Percentiles rank a stretch among this genome's conserved stretches.
phyloP scores from a whole-genome alignment of 306 rosid genomes.

The Gynostemma pentaphyllum region DNA sequence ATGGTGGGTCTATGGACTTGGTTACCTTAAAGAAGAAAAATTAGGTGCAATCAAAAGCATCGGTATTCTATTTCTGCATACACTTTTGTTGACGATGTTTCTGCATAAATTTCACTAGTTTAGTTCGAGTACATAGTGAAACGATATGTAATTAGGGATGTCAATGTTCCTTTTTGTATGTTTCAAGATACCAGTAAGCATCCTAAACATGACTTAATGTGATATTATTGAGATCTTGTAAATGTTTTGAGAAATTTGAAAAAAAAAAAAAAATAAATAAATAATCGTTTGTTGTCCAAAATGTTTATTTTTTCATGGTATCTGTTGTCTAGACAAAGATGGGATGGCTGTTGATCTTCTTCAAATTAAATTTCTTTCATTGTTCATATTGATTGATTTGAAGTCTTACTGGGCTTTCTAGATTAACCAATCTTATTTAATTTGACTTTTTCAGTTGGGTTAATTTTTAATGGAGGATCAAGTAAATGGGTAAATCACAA shows the following conservation, averaged over 20 bases:
- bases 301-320: background rate
- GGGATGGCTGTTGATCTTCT: too few species aligned
- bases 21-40: constrained; percentile 37
- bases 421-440: too few species aligned
- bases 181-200: background rate
- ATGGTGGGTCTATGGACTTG: constrained; percentile 55
- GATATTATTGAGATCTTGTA: background rate
- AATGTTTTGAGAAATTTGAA: too few species aligned
- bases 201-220: background rate
- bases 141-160: background rate
- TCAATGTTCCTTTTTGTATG: background rate
- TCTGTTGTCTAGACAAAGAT: background rate
- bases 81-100: too few species aligned
- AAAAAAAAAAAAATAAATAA: too few species aligned
- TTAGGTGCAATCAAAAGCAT: constrained; percentile 22
- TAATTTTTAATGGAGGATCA: too few species aligned
- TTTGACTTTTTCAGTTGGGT: too few species aligned
- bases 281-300: background rate
- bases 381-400: too few species aligned
- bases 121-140: background rate
- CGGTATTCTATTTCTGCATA: background rate
- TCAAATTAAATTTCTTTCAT: too few species aligned
- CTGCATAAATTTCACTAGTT: background rate
- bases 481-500: too few species aligned
- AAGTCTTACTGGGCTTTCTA: too few species aligned